Conservation (phyloP, 768 basidiomycete genomes). For the Hygrophorus pudorinus region DNA sequence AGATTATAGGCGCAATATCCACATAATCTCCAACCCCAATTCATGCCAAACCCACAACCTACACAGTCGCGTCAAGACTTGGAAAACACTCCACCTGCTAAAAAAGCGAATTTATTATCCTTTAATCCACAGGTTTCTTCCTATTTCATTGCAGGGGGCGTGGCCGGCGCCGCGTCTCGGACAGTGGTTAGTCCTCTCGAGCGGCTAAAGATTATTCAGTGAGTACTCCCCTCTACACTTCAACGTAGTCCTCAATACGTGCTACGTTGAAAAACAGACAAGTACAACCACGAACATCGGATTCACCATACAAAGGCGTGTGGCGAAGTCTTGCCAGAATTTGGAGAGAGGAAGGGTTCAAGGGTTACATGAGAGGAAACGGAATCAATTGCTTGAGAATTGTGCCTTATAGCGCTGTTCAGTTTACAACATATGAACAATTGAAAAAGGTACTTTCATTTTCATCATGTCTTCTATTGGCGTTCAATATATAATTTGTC, state of each 20-base stretch:
- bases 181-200: conserved; percentile 92
- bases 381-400: conserved; percentile 86
- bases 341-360: conserved; percentile 91
- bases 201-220: conserved; percentile 95
- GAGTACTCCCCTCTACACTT: conserved; percentile 21
- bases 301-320: conserved; percentile 72
- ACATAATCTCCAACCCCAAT: neutral
- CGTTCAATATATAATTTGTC: conserved; percentile 22
- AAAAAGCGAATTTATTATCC: conserved; percentile 14
- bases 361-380: conserved; percentile 91
- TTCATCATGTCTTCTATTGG: neutral
- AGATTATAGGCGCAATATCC: too few species aligned
- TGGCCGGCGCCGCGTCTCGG: conserved; percentile 61
- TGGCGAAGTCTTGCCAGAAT: conserved; percentile 78
- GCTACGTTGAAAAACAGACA: conserved; percentile 46
- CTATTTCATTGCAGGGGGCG: conserved; percentile 45
- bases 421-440: conserved; percentile 85
- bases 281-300: conserved; percentile 65
- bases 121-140: conserved; percentile 30
- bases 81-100: neutral
- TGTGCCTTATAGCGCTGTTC: conserved; percentile 85
- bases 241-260: conserved; percentile 1
- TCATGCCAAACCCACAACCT: neutral
- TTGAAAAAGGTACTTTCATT: conserved; percentile 60
- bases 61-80: neutral